Evolutionary conservation across 331 rosid genomes (phyloP).

Genomic region (Dryas integrifolia): DNA sequence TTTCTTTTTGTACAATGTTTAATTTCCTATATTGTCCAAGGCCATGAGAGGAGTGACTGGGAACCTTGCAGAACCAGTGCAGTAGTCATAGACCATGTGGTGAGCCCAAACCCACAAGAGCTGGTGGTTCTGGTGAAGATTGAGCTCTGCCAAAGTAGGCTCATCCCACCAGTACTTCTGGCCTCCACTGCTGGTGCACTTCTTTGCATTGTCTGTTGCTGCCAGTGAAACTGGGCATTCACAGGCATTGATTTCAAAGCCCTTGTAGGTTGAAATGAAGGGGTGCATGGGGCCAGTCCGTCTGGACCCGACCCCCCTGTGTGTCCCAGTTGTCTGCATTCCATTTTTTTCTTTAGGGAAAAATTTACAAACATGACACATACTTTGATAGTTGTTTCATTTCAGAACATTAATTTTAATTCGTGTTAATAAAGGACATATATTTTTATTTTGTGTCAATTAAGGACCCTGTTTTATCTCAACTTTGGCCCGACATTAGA

Average conservation of each 20-base stretch:
- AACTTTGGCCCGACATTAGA: too few relatives aligned
- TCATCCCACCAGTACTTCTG: conserved; percentile 91
- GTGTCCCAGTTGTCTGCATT: conserved; percentile 99
- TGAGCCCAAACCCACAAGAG: conserved; percentile 86
- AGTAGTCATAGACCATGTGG: conserved; percentile 89
- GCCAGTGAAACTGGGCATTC: conserved; percentile 43
- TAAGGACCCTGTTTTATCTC: too few relatives aligned
- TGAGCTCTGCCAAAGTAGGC: conserved; percentile 56
- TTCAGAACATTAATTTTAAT: too few relatives aligned
- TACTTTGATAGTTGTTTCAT: too few relatives aligned
- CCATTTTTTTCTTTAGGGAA: conserved; percentile 33
- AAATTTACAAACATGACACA: too few relatives aligned
- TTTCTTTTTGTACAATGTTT: not conserved
- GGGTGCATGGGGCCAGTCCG: conserved; percentile 94
- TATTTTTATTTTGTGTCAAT: too few relatives aligned
- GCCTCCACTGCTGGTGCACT: conserved; percentile 55
- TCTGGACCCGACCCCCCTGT: conserved; percentile 85
- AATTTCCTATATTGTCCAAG: not conserved
- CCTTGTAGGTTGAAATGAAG: conserved; percentile 63
- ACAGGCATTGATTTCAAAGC: conserved; percentile 65
- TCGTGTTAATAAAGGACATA: too few relatives aligned
- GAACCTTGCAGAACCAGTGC: conserved; percentile 69
- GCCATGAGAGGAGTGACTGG: conserved; percentile 39
- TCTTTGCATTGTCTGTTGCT: conserved; percentile 38
- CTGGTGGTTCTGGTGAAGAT: conserved; percentile 85